phyloP scores from a whole-genome alignment of 2,329 filamentous ascomycete genomes.

The Aureobasidium melanogenum region DNA sequence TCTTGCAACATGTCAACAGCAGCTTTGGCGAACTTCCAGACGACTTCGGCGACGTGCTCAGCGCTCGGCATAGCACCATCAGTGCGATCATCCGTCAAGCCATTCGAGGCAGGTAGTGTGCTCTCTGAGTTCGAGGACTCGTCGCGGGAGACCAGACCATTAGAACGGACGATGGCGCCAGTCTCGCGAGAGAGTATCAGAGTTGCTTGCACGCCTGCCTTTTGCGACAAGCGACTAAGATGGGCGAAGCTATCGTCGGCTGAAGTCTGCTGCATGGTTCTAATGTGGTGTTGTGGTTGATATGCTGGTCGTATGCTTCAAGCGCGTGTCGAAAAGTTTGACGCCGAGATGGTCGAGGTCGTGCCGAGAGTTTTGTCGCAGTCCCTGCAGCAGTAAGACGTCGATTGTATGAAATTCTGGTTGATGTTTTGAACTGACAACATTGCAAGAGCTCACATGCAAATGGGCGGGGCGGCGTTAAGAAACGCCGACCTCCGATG shows the following conservation, averaged over 20 bases:
- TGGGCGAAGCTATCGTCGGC: constrained; percentile 52
- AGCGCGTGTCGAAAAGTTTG: background rate
- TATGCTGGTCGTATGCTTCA: background rate
- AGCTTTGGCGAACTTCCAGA: constrained; percentile 65
- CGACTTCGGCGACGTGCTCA: constrained; percentile 65
- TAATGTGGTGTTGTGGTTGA: background rate
- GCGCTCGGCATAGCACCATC: constrained; percentile 43
- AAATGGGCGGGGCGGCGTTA: background rate
- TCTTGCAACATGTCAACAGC: constrained; percentile 63
- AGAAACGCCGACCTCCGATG: background rate
- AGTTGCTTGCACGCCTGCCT: constrained; percentile 69
- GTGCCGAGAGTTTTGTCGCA: background rate
- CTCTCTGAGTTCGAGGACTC: constrained; percentile 38
- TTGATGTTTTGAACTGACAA: constrained; percentile 6
- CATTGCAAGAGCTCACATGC: background rate
- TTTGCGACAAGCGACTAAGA: constrained; percentile 63
- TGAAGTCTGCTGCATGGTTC: background rate
- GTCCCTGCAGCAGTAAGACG: background rate
- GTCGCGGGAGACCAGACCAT: constrained; percentile 57
- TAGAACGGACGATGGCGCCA: constrained; percentile 66
- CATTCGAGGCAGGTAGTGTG: constrained; percentile 18
- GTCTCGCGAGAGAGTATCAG: constrained; percentile 64
- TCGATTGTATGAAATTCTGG: background rate
- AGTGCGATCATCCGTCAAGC: constrained; percentile 16
- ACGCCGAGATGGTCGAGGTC: background rate